Evolutionary conservation across 2,329 filamentous ascomycete species (phyloP).

Genomic region (Cercospora janseana): DNA sequence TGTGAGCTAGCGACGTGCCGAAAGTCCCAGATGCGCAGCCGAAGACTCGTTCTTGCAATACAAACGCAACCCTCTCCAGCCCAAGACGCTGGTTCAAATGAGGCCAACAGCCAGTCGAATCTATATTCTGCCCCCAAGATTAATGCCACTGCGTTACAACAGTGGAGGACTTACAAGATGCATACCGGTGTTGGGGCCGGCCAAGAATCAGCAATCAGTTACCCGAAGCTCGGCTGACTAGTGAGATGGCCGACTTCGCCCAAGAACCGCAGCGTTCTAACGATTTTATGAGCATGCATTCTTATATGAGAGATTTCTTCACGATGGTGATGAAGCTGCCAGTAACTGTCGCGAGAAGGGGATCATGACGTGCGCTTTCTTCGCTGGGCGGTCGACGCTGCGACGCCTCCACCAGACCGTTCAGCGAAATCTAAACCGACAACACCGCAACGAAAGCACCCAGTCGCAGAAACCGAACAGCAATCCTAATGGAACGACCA

Average conservation of each 20-base stretch:
- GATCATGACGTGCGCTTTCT: conserved; percentile 31
- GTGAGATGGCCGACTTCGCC: conserved; percentile 7
- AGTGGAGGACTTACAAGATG: too few species aligned
- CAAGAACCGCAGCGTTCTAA: neutral
- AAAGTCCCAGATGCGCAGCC: too few species aligned
- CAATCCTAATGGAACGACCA: conserved; percentile 9
- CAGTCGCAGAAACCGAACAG: conserved; percentile 24
- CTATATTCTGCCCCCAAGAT: too few species aligned
- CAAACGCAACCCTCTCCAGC: too few species aligned
- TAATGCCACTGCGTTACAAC: too few species aligned
- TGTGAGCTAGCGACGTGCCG: neutral
- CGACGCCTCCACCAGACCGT: conserved; percentile 36
- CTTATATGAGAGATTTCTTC: neutral
- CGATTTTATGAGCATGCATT: conserved; percentile 7
- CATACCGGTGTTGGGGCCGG: too few species aligned
- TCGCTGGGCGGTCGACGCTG: conserved; percentile 33
- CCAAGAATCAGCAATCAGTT: too few species aligned
- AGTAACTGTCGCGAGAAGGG: conserved; percentile 15
- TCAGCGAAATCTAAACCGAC: conserved; percentile 35
- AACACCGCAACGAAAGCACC: conserved; percentile 25
- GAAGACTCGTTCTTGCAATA: too few species aligned
- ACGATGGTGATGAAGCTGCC: neutral
- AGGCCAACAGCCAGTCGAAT: too few species aligned
- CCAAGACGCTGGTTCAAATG: too few species aligned
- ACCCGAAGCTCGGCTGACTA: conserved; percentile 2